Base-by-base conservation (phyloP, 139 green algal species). In the Chloropicon primus region DNA sequence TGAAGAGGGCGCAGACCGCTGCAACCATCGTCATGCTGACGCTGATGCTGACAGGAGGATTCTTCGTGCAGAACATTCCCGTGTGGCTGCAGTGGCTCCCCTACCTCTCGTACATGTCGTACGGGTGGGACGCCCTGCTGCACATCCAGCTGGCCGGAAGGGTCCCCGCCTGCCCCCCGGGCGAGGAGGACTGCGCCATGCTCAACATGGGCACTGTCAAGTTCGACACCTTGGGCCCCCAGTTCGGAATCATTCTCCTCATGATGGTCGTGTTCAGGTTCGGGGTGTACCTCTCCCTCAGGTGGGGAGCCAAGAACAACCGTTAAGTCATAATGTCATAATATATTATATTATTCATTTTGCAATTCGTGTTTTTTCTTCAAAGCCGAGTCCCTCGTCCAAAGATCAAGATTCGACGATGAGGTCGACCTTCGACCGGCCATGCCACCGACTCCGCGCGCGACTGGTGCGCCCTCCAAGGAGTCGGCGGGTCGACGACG, bases 61-160 rank as follows among this genome's bases (percentile, higher is more conserved):
- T 72, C 74, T 78, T 72, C 74, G 74, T 78, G 27, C 25, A 24
- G 26, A 26, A 72, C 74, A 72, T 78, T 22, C 74, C 74, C 74
- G 74, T 72, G 2, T 78, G 74, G 74, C n/a, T 25, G 29, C 27
- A 1, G 22, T 21, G 22, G 2, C 26, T 84, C 28, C 79, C 76
- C 28, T 91, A 89, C 82, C 23, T 89, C 17, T 82, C 71, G 24
- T 91, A 88, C 84, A 80, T 93, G 54, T 91, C 87, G 81, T 93
- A 88, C 78, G 86, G 82, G 71, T 95, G 84, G 80, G 88, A 87
- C 74, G 77, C 92, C 26, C 74, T 87, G 25, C 22, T 86, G 17
- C 83, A 85, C 72, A 78, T 88, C 2, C 75, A 90, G 83, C 86
- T 87, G 74, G 5, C 72, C 0, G 77, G 75, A 53, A 53, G 27